These are phyloP conservation scores for Sisymbrium altissimum DNA, from an alignment of 345 rosid genomes.

Conservation along the genomic window DNA sequence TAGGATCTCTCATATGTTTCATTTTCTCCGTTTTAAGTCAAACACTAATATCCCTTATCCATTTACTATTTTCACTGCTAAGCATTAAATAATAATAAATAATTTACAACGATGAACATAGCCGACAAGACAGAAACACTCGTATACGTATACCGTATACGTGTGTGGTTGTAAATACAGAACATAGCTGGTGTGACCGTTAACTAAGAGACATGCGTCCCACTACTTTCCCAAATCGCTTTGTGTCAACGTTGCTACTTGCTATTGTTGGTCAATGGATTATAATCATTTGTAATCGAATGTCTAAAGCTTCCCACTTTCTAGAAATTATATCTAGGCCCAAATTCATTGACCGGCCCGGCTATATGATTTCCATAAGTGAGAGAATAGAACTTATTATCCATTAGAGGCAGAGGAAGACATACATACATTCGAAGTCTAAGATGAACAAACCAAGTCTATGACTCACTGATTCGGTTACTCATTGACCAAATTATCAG, in stretches of 20 bases:
- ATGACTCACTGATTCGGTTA: background rate
- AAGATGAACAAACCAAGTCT: background rate
- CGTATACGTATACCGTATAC: slow-evolving; percentile 7
- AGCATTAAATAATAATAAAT: slow-evolving; percentile 17
- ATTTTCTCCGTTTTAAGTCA: slow-evolving; percentile 19
- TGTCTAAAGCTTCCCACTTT: background rate
- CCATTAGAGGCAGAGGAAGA: background rate
- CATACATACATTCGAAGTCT: background rate
- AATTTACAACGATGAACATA: background rate
- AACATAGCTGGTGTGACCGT: slow-evolving; percentile 27
- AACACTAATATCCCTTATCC: slow-evolving; percentile 13
- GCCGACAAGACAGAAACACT: slow-evolving; percentile 26
- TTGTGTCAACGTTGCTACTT: slow-evolving; percentile 24
- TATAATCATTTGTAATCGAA: background rate
- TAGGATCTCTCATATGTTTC: slow-evolving; percentile 3
- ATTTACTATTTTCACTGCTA: slow-evolving; percentile 22
- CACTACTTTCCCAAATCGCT: slow-evolving; percentile 30
- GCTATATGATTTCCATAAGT: background rate
- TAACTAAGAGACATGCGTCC: slow-evolving; percentile 26
- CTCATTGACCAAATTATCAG: background rate
- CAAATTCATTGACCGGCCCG: background rate
- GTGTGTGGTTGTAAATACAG: slow-evolving; percentile 14
- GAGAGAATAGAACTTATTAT: background rate
- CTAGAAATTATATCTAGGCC: background rate
- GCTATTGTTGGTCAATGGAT: background rate